Conservation (phyloP, 495 filamentous ascomycete genomes). For the Rhypophila decipiens region DNA sequence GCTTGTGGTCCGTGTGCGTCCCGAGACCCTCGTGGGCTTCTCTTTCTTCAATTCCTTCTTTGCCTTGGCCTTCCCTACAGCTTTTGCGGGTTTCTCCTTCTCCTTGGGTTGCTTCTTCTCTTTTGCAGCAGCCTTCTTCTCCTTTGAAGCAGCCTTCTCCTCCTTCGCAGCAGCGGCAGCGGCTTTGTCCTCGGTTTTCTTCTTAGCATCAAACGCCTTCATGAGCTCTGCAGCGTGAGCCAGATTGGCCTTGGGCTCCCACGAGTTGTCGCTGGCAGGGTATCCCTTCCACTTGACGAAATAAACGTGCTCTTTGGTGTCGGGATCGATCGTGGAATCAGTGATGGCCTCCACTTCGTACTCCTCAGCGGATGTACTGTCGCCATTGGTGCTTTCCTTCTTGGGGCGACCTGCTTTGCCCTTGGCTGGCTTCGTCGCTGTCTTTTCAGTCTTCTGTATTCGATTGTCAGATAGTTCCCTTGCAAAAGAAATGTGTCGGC, state of each 20-base stretch:
- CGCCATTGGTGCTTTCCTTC: conserved; percentile 8
- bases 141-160: not conserved
- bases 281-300: conserved; percentile 39
- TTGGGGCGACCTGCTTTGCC: conserved; percentile 15
- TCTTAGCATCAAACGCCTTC: conserved; percentile 22
- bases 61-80: conserved; percentile 10
- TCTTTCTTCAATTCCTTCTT: conserved; percentile 11
- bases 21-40: conserved; percentile 7
- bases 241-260: conserved; percentile 37
- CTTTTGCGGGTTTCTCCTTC: conserved; percentile 1
- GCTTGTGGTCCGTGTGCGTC: conserved; percentile 3
- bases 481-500: too few relatives aligned
- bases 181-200: conserved; percentile 1
- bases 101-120: not conserved
- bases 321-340: conserved; percentile 21
- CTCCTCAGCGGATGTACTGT: conserved; percentile 14
- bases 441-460: conserved; percentile 10
- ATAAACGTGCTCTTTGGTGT: conserved; percentile 29
- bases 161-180: conserved; percentile 5
- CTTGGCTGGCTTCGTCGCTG: not conserved
- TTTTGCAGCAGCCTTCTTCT: conserved; percentile 2
- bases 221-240: conserved; percentile 17
- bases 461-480: conserved; percentile 13
- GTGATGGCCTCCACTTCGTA: conserved; percentile 36
- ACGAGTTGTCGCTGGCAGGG: conserved; percentile 26